Conservation (phyloP, 2,329 filamentous ascomycete species). For the Alternaria gaisen region DNA sequence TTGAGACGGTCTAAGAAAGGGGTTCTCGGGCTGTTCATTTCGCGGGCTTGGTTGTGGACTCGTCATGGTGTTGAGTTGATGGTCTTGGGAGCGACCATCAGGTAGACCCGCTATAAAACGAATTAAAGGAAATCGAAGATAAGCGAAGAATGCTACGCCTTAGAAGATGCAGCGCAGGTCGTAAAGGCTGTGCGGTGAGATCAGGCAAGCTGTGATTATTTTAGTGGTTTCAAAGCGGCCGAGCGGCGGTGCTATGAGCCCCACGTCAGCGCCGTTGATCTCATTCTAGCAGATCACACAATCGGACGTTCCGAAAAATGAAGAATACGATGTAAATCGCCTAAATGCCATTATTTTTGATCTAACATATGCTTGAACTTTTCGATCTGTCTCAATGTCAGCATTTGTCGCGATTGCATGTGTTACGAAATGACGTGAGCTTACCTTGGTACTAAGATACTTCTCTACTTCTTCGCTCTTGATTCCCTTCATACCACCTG, state of each 20-base stretch:
- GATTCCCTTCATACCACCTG: constrained; percentile 79
- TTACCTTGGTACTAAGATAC: constrained; percentile 92
- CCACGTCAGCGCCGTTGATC: constrained; percentile 9
- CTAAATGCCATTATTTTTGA: constrained; percentile 13
- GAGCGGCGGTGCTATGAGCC: constrained; percentile 2
- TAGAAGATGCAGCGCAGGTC: constrained; percentile 1
- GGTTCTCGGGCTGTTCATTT: constrained; percentile 5
- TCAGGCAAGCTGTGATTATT: constrained; percentile 7
- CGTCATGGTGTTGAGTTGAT: constrained; percentile 6
- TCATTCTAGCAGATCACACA: neutral
- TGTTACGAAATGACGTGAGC: constrained; percentile 29
- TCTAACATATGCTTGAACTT: constrained; percentile 64
- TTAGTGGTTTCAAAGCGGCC: constrained; percentile 10
- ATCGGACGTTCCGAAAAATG: neutral
- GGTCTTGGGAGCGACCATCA: neutral
- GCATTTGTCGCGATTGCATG: constrained; percentile 17
- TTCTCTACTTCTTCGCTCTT: constrained; percentile 88
- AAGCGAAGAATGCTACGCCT: constrained; percentile 1
- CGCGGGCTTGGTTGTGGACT: constrained; percentile 2
- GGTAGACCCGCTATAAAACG: neutral
- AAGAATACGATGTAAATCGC: neutral
- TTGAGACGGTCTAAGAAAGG: constrained; percentile 12
- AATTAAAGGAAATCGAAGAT: neutral
- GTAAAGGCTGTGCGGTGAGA: constrained; percentile 4
- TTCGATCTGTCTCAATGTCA: constrained; percentile 54